Evolutionary conservation across 2,329 filamentous ascomycete genomes (phyloP), one percentile per base, ranked within the genome.

Genomic region (Talaromyces pinophilus): DNA sequence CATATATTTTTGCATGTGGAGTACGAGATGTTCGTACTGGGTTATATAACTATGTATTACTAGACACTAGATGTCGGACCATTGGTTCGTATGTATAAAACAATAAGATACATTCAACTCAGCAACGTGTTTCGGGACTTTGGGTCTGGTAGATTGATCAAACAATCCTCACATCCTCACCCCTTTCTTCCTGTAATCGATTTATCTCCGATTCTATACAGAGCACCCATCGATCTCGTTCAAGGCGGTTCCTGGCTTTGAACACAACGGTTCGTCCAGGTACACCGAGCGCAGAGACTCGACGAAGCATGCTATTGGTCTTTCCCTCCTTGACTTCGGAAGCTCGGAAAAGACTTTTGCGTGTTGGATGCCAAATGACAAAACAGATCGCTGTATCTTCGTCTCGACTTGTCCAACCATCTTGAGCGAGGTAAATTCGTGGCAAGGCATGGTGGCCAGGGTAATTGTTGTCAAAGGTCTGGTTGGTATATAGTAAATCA

Each of bases 191-290:
- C 57, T 83, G 82, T 67, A 87, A 73, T 60, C 86, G 78, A 77
- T 90, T 88, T 74, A 90, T 90, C 78, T 90, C 88, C 68, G 86
- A 86, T 63, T 84, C 84, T 66, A 90, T 86, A 42, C 83, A 87
- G 73, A 90, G 76, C 28, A 90, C 88, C 88, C 88, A 90, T 70
- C 87, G 84, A 76, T 90, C 88, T 67, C 88, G 83, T 75, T 90
- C 88, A 0, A 87, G 83, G 10, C 88, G 80, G 74, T 85, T 88
- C 63, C 88, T 81, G 42, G 88, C 84, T 72, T 88, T 87, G 73
- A 90, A 90, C 13, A 90, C 88, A 59, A 89, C 84, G 48, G 85
- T 87, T 52, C 86, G 79, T 4, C 88, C 88, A 35, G 85, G 84
- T 7, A 83, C 82, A 11, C 88, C 88, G 33, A 90, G 75, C 68